Percentiles rank a stretch among this genome's conserved stretches.
phyloP scores from a whole-genome alignment of 371 early-diverging fungal genomes.

The Mucor lusitanicus region DNA sequence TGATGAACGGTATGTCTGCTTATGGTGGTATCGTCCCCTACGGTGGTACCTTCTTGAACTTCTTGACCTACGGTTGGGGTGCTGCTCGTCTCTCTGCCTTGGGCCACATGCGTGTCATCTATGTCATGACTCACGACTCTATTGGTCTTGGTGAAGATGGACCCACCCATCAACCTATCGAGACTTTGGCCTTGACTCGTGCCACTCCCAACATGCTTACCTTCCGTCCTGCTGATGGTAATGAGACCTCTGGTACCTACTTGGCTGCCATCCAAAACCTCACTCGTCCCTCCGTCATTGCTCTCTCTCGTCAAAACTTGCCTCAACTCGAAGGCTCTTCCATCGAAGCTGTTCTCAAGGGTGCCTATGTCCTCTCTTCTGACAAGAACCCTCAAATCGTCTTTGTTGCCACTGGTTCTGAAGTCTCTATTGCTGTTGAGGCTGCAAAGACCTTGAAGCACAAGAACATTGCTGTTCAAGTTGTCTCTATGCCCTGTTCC shows the following conservation, averaged over 20 bases:
- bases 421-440: constrained; percentile 89
- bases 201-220: constrained; percentile 94
- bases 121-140: constrained; percentile 99
- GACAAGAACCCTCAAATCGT: constrained; percentile 60
- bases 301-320: constrained; percentile 94
- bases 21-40: constrained; percentile 90
- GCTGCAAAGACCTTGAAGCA: constrained; percentile 72
- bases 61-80: constrained; percentile 87
- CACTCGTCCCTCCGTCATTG: constrained; percentile 83
- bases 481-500: constrained; percentile 97
- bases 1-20: constrained; percentile 94
- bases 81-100: constrained; percentile 94
- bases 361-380: constrained; percentile 79
- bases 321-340: constrained; percentile 88
- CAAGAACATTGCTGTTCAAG: constrained; percentile 65
- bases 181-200: constrained; percentile 90
- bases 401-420: constrained; percentile 95
- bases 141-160: constrained; percentile 99
- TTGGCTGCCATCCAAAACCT: constrained; percentile 71
- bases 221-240: constrained; percentile 97
- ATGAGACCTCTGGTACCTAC: constrained; percentile 94
- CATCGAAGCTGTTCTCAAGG: constrained; percentile 73
- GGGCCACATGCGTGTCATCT: constrained; percentile 85
- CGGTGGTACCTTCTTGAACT: constrained; percentile 98
- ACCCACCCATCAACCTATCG: constrained; percentile 99